phyloP scores from a whole-genome alignment of 495 filamentous ascomycete species.

The Penicillium angulare region DNA sequence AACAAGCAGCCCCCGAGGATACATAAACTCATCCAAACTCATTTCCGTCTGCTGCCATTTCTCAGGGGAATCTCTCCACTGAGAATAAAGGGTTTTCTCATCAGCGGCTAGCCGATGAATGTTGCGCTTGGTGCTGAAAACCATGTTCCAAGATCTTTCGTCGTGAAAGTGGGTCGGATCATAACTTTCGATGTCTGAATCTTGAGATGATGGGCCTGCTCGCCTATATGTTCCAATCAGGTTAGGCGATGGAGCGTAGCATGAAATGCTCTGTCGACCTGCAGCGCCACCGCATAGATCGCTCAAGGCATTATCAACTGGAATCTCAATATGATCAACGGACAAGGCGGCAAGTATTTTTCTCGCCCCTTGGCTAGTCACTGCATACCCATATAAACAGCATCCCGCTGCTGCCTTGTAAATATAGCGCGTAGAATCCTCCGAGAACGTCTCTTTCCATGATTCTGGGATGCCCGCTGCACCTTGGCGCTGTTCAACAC shows the following conservation, averaged over 20 bases:
- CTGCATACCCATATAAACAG: conserved; percentile 44
- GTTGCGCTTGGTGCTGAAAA: conserved; percentile 30
- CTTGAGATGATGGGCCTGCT: conserved; percentile 15
- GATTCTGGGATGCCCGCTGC: conserved; percentile 17
- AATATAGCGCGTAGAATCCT: conserved; percentile 32
- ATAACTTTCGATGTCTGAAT: conserved; percentile 26
- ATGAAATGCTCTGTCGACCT: conserved; percentile 23
- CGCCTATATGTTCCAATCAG: conserved; percentile 25
- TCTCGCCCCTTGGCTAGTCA: conserved; percentile 51
- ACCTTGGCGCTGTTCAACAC: conserved; percentile 11
- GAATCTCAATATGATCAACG: conserved; percentile 20
- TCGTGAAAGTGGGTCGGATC: conserved; percentile 12
- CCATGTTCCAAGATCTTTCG: conserved; percentile 21
- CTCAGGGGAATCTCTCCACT: conserved; percentile 16
- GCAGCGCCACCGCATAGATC: conserved; percentile 23
- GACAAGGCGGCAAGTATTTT: conserved; percentile 44
- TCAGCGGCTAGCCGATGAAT: conserved; percentile 24
- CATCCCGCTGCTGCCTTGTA: conserved; percentile 25
- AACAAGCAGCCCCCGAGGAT: conserved; percentile 2
- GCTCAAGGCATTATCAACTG: conserved; percentile 28
- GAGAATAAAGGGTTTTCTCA: conserved; percentile 20
- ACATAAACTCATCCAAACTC: conserved; percentile 18
- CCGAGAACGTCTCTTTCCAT: conserved; percentile 21
- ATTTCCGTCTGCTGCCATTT: conserved; percentile 24
- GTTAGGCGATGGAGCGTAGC: conserved; percentile 28